Conservation (phyloP, 139 green algal genomes). For the Pleodorina starrii region DNA sequence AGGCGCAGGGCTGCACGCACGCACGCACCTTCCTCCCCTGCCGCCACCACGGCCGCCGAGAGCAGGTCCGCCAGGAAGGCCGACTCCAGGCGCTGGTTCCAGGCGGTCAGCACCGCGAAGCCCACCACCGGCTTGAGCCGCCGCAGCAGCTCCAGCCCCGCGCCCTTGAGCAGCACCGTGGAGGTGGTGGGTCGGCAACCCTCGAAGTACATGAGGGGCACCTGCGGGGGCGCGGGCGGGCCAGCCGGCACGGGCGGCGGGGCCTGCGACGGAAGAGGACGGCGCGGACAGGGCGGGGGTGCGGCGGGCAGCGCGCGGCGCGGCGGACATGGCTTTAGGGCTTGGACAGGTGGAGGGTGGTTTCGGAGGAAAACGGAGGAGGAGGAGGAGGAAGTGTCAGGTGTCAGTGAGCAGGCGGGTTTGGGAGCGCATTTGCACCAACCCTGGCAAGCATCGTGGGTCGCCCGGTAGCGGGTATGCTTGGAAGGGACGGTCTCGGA, state of each 20-base stretch:
- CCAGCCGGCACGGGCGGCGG: neutral
- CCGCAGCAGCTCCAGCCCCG: constrained; percentile 56
- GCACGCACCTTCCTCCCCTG: constrained; percentile 37
- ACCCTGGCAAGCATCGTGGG: no score
- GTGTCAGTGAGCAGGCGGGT: no score
- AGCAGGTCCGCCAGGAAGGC: constrained; percentile 79
- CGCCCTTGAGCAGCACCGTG: constrained; percentile 83
- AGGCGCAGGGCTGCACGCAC: no score
- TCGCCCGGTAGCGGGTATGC: no score
- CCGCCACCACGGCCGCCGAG: constrained; percentile 44
- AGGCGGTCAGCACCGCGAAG: constrained; percentile 82
- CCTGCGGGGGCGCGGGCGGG: neutral
- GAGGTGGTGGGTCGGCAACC: constrained; percentile 77
- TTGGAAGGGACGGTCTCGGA: no score
- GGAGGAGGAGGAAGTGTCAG: no score
- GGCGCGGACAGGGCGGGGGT: neutral
- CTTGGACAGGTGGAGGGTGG: no score
- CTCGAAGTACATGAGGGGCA: constrained; percentile 86
- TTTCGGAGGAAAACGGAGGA: no score
- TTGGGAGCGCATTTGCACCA: no score
- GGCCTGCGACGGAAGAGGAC: neutral
- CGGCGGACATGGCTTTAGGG: no score
- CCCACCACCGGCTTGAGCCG: constrained; percentile 58
- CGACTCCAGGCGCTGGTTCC: constrained; percentile 72
- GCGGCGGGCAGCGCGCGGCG: no score